phyloP scores from a whole-genome alignment of 83 land plant species.

The Diphasiastrum complanatum region DNA sequence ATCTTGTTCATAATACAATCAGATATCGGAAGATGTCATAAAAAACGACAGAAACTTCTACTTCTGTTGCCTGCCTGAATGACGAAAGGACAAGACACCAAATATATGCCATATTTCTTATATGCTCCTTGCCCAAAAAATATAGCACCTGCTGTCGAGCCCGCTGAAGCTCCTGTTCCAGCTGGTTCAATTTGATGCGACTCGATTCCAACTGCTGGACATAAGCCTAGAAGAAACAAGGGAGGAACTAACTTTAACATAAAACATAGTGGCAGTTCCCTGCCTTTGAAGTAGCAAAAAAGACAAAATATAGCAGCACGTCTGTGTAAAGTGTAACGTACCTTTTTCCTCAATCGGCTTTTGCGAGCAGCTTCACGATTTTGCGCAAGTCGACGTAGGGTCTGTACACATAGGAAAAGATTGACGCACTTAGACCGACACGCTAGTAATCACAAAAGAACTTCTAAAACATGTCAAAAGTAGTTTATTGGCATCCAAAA shows the following conservation, averaged over 20 bases:
- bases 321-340: neutral
- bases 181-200: conserved; percentile 55
- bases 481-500: too few species aligned
- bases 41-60: too few species aligned
- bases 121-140: too few species aligned
- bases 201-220: conserved; percentile 81
- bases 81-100: too few species aligned
- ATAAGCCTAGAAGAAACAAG: conserved; percentile 51
- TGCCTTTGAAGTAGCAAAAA: neutral
- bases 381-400: conserved; percentile 43
- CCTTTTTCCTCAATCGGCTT: conserved; percentile 63
- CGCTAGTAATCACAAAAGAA: neutral
- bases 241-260: neutral
- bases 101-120: too few species aligned
- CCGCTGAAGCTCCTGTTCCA: conserved; percentile 76
- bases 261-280: neutral
- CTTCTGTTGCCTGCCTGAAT: too few species aligned
- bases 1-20: too few species aligned
- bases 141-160: conserved; percentile 82
- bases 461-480: neutral
- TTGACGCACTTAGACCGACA: neutral
- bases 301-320: neutral
- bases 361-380: conserved; percentile 65
- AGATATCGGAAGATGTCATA: too few species aligned
- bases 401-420: conserved; percentile 13